Percentiles rank a stretch among this genome's conserved stretches.
Evolutionary conservation across 2,329 filamentous ascomycete genomes (phyloP).

Genomic region (Cytospora piceae): DNA sequence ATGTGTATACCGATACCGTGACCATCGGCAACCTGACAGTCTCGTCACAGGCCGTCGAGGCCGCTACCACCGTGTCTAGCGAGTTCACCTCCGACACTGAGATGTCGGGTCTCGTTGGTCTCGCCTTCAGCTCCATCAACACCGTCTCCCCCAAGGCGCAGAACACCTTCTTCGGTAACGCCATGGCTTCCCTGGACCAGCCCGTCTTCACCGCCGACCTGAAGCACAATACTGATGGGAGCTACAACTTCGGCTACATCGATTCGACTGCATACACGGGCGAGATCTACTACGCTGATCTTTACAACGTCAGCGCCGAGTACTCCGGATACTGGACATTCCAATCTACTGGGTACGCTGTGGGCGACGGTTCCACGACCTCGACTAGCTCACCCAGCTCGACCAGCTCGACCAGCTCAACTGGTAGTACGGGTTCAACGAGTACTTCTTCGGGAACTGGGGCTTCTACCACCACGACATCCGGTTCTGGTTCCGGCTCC

Average conservation of each 20-base stretch:
- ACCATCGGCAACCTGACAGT: slow-evolving; percentile 35
- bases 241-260: slow-evolving; percentile 45
- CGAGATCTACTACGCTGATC: slow-evolving; percentile 39
- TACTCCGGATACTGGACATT: slow-evolving; percentile 45
- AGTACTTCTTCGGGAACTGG: slow-evolving; percentile 5
- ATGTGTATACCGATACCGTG: slow-evolving; percentile 38
- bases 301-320: slow-evolving; percentile 34
- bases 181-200: slow-evolving; percentile 34
- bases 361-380: slow-evolving; percentile 35
- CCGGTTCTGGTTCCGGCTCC: background rate
- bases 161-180: slow-evolving; percentile 42
- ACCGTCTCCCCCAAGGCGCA: slow-evolving; percentile 33
- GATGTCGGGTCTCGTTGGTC: slow-evolving; percentile 30
- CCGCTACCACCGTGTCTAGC: slow-evolving; percentile 33
- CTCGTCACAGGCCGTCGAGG: slow-evolving; percentile 34
- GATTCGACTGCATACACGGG: slow-evolving; percentile 42
- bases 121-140: slow-evolving; percentile 35
- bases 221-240: slow-evolving; percentile 39
- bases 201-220: slow-evolving; percentile 42
- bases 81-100: slow-evolving; percentile 30
- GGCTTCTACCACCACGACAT: background rate
- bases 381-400: slow-evolving; percentile 12
- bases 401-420: background rate
- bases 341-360: slow-evolving; percentile 39
- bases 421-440: background rate